phyloP scores from a whole-genome alignment of 257 asterid genomes.

The Gentiana macrophylla region DNA sequence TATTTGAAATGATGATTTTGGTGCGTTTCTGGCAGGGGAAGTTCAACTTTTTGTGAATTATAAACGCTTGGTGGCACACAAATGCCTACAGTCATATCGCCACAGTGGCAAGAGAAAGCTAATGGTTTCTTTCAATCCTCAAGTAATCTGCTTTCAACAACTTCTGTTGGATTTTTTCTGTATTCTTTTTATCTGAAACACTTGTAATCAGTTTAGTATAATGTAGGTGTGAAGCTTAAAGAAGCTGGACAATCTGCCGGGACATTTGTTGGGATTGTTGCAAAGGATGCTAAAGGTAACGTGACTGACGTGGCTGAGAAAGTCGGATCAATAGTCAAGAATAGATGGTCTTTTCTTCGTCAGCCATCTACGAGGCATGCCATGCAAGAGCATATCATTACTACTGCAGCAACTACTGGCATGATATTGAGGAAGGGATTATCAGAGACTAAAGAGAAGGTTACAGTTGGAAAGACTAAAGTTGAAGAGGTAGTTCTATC shows the following conservation, averaged over 20 bases:
- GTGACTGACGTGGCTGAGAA: constrained; percentile 74
- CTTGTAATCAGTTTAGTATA: background rate
- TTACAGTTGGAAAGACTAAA: constrained; percentile 69
- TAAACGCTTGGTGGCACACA: constrained; percentile 19
- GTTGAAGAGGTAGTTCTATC: constrained; percentile 66
- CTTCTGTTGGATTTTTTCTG: background rate
- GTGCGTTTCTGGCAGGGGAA: constrained; percentile 3
- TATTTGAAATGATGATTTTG: background rate
- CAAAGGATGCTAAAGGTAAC: constrained; percentile 88
- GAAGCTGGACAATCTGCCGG: constrained; percentile 87
- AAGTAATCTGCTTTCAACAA: constrained; percentile 29
- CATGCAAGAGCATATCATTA: constrained; percentile 67
- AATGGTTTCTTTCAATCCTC: constrained; percentile 70
- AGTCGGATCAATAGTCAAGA: constrained; percentile 74
- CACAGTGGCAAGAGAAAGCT: constrained; percentile 92
- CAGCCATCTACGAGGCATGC: constrained; percentile 87
- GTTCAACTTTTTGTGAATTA: background rate
- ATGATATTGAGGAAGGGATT: constrained; percentile 73
- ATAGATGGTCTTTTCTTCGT: constrained; percentile 73
- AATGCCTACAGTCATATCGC: constrained; percentile 66
- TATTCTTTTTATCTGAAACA: background rate
- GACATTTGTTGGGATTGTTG: constrained; percentile 69
- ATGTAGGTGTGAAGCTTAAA: constrained; percentile 66
- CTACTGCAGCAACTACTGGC: constrained; percentile 89
- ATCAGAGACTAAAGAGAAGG: constrained; percentile 86